Evolutionary conservation across 768 basidiomycete genomes (phyloP).

Genomic region (Mycena polygramma): DNA sequence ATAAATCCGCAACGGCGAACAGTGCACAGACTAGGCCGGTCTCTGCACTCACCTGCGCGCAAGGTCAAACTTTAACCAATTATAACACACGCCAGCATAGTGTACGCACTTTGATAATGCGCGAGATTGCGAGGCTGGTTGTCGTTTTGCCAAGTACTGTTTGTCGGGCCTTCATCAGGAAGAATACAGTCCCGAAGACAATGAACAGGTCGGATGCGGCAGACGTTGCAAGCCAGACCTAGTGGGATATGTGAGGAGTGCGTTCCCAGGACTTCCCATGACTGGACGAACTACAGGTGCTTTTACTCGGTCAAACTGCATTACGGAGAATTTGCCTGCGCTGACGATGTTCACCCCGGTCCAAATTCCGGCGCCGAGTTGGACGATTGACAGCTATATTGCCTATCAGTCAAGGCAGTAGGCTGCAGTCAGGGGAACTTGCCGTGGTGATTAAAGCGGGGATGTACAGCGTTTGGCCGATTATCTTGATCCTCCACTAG

Average conservation of each 20-base stretch:
- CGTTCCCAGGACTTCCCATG: no score
- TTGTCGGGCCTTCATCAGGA: slow-evolving; percentile 24
- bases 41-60: slow-evolving; percentile 33
- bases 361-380: slow-evolving; percentile 4
- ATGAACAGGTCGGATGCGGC: slow-evolving; percentile 39
- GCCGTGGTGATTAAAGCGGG: slow-evolving; percentile 32
- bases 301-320: not conserved
- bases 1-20: slow-evolving; percentile 34
- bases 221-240: slow-evolving; percentile 38
- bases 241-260: not conserved
- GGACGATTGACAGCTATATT: not conserved
- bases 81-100: not conserved
- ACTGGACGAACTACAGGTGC: not conserved
- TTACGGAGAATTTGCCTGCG: not conserved
- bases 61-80: no score
- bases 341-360: not conserved
- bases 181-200: slow-evolving; percentile 36
- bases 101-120: slow-evolving; percentile 9
- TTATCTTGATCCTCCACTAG: slow-evolving; percentile 38
- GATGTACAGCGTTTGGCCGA: slow-evolving; percentile 22
- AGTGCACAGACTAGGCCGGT: slow-evolving; percentile 39
- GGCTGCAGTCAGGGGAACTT: no score
- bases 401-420: not conserved
- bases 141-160: not conserved
- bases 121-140: not conserved